Conservation (phyloP, 768 basidiomycete species). For the Gymnopilus junonius region DNA sequence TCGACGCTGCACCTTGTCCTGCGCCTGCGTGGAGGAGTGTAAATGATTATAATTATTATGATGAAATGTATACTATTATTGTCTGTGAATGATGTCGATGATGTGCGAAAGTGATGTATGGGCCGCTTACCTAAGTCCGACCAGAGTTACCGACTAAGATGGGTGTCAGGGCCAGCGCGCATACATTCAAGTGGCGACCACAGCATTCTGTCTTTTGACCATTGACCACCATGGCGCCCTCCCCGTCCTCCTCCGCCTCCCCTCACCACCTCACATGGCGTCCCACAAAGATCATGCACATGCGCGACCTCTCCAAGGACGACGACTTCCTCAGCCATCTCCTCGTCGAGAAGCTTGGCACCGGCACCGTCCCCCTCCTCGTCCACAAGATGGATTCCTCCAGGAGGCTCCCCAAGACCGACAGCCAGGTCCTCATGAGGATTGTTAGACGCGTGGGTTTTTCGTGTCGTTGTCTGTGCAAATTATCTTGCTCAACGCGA, state of each 20-base stretch:
- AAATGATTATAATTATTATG: neutral
- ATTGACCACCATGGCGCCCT: conserved; percentile 33
- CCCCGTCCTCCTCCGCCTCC: conserved; percentile 30
- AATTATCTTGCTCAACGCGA: conserved; percentile 5
- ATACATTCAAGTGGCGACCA: conserved; percentile 13
- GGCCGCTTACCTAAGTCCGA: conserved; percentile 32
- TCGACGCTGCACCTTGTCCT: conserved; percentile 59
- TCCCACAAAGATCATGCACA: conserved; percentile 88
- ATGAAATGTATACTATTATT: neutral
- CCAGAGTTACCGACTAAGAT: conserved; percentile 26
- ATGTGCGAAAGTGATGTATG: conserved; percentile 1
- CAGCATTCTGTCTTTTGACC: conserved; percentile 17
- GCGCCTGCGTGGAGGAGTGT: conserved; percentile 45
- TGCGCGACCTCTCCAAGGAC: conserved; percentile 87
- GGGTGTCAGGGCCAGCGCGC: conserved; percentile 25
- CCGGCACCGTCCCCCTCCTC: conserved; percentile 75
- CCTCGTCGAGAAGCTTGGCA: conserved; percentile 87
- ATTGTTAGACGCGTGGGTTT: conserved; percentile 78
- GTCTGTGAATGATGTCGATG: conserved; percentile 13
- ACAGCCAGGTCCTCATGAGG: conserved; percentile 66
- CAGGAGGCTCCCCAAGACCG: conserved; percentile 76
- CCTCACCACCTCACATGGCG: conserved; percentile 60
- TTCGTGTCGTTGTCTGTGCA: conserved; percentile 32
- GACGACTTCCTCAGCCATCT: conserved; percentile 92
- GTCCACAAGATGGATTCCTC: conserved; percentile 91